These are phyloP conservation scores for Clavariopsis aquatica DNA, from an alignment of 495 filamentous ascomycete species.

Conservation along the genomic window DNA sequence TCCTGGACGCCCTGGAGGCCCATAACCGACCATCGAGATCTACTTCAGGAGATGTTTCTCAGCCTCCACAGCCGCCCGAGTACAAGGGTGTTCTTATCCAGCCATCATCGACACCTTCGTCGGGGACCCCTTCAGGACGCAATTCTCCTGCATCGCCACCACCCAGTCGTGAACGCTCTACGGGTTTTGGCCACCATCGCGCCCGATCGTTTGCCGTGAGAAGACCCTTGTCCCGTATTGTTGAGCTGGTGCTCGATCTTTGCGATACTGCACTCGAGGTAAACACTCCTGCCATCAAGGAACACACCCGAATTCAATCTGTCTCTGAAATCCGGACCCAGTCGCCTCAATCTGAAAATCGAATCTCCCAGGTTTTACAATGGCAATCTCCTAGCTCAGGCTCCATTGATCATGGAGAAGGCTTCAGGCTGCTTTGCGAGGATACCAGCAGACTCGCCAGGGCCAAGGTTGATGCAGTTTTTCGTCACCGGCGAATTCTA, in stretches of 20 bases:
- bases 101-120: constrained; percentile 62
- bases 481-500: constrained; percentile 87
- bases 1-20: constrained; percentile 87
- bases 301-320: constrained; percentile 61
- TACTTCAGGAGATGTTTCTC: constrained; percentile 58
- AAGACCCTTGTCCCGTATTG: constrained; percentile 84
- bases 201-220: constrained; percentile 84
- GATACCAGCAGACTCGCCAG: constrained; percentile 82
- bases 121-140: constrained; percentile 62
- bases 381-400: constrained; percentile 93
- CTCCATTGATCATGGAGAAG: constrained; percentile 92
- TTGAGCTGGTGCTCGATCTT: constrained; percentile 89
- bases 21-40: constrained; percentile 64
- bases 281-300: constrained; percentile 87
- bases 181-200: constrained; percentile 69
- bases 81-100: constrained; percentile 92
- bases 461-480: constrained; percentile 87
- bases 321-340: constrained; percentile 75
- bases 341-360: constrained; percentile 91
- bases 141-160: constrained; percentile 68
- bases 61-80: constrained; percentile 60
- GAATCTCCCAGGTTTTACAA: constrained; percentile 87
- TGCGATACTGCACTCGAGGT: constrained; percentile 96
- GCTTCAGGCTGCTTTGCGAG: constrained; percentile 78
- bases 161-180: constrained; percentile 77